Evolutionary conservation across 768 basidiomycete genomes (phyloP), one percentile per base, ranked within the genome.

Genomic region (Favolaschia claudopus): DNA sequence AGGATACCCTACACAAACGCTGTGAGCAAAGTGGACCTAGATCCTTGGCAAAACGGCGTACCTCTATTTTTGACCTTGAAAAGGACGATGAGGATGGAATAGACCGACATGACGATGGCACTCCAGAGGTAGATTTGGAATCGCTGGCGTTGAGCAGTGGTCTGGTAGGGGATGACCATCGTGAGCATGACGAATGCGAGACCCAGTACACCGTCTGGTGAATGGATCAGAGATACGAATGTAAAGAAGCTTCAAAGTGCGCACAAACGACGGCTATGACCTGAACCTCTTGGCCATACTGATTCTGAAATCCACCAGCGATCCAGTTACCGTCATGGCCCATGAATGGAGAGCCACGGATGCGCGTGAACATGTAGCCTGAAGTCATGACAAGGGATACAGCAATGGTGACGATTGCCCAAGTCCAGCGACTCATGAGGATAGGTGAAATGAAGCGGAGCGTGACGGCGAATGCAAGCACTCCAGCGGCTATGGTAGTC

Each of bases 331-430:
- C 87, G 53, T 85, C 81, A 0, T 78, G 77, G 27, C 85, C 86
- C 22, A 77, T 78, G 70, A 85, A 94, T 3, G 94, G 95, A 43
- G 82, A 82, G 29, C 82, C 82, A 61, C 96, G 89, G 66, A 99
- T 99, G 63, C 89, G 91, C 57, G 91, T 92, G 77, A 96, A 99
- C 97, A 99, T 99, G 79, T 87, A 91, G 8, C 97, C 97, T 9
- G 90, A 88, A 20, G 88, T 96, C 89, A 98, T 96, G 66, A 93
- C 76, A 19, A 93, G 89, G 9, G 87, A 83, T 25, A 85, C 70
- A 36, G 89, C 54, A 27, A 88, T 83, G 36, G 80, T 81, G n/a
- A 71, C 72, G 22, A 78, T 67, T 7, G 90, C 91, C 92, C 93
- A 95, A 3, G 83, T 76, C 91, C 91, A 93, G 62, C 89, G 88